These are phyloP conservation scores for Blumeria hordei DNA, from an alignment of 2,329 filamentous ascomycete genomes.

Conservation along the genomic window DNA sequence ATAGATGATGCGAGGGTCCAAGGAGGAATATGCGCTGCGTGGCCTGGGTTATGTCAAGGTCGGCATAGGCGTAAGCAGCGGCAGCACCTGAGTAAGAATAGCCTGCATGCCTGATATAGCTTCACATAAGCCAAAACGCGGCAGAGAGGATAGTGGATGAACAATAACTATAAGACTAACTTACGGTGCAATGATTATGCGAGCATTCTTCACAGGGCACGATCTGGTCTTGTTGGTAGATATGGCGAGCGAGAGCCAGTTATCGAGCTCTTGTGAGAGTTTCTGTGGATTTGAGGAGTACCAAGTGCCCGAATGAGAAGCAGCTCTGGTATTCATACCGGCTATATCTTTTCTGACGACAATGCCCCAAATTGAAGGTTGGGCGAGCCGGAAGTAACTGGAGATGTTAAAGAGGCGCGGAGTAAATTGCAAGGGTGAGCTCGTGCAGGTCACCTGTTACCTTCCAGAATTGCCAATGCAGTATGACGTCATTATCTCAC, in stretches of 20 bases:
- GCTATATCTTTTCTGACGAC: background rate
- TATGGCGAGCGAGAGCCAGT: constrained; percentile 45
- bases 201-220: constrained; percentile 49
- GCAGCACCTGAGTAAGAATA: constrained; percentile 80
- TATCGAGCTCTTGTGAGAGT: constrained; percentile 48
- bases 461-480: no score
- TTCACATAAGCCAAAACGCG: background rate
- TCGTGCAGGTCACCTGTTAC: no score
- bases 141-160: background rate
- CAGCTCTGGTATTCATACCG: constrained; percentile 22
- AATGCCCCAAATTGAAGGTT: no score
- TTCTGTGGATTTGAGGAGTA: constrained; percentile 37
- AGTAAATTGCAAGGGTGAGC: no score
- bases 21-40: constrained; percentile 70
- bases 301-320: constrained; percentile 72
- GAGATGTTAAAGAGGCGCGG: no score
- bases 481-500: no score
- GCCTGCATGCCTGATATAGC: constrained; percentile 51
- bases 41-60: constrained; percentile 54
- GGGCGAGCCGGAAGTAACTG: no score
- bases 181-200: constrained; percentile 84
- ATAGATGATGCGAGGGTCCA: constrained; percentile 76
- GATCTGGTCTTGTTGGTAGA: constrained; percentile 28
- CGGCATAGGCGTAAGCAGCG: constrained; percentile 86
- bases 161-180: constrained; percentile 15